phyloP scores from a whole-genome alignment of 1,284 basidiomycete species.

The Cutaneotrichosporon mucoides region DNA sequence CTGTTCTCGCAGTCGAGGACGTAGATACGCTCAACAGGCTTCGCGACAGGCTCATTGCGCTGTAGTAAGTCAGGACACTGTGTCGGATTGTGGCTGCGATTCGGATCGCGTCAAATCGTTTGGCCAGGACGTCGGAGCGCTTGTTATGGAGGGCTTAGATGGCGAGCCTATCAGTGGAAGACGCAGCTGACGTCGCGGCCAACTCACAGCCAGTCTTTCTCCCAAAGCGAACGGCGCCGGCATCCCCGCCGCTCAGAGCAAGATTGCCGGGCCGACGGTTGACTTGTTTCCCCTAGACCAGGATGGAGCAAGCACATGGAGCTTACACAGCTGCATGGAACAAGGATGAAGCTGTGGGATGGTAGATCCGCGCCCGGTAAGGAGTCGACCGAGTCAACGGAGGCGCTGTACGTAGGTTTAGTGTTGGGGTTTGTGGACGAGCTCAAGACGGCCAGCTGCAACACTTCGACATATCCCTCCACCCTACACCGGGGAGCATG shows the following conservation, averaged over 20 bases:
- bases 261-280: background rate
- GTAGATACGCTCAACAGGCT: conserved; percentile 32
- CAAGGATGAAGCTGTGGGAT: background rate
- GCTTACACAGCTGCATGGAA: background rate
- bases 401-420: background rate
- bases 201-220: background rate
- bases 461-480: background rate
- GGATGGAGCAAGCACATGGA: background rate
- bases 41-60: conserved; percentile 50
- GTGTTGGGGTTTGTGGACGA: background rate
- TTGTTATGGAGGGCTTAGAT: conserved; percentile 28
- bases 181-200: background rate
- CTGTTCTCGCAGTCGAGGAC: conserved; percentile 45
- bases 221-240: too few relatives aligned
- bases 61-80: conserved; percentile 53
- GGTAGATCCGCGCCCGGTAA: background rate
- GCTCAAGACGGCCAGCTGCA: too few relatives aligned
- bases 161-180: background rate
- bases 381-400: background rate
- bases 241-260: background rate
- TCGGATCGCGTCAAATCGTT: conserved; percentile 44
- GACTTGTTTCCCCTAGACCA: background rate
- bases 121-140: conserved; percentile 47
- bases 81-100: conserved; percentile 49
- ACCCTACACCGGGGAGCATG: background rate